Evolutionary conservation across 2,329 filamentous ascomycete species (phyloP).

Genomic region (Leptographium galeiforme): DNA sequence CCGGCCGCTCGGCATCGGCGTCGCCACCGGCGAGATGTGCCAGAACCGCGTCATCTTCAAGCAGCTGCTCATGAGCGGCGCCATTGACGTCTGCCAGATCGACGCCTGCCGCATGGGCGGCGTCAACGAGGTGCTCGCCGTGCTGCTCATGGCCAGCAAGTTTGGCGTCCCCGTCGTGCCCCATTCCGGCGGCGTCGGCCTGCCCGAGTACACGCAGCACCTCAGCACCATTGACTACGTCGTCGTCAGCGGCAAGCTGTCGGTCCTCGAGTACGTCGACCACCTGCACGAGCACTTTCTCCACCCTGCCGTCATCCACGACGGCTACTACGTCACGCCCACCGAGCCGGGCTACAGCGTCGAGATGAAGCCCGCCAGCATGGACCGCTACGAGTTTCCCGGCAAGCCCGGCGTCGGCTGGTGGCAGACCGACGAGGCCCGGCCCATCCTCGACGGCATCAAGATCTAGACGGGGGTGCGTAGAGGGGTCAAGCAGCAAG

Average conservation of each 20-base stretch:
- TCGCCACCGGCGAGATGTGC: conserved; percentile 90
- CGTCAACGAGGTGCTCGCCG: conserved; percentile 85
- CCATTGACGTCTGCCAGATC: conserved; percentile 80
- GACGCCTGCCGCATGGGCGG: conserved; percentile 83
- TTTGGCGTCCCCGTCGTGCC: conserved; percentile 72
- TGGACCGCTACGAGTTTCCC: conserved; percentile 67
- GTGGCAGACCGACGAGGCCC: conserved; percentile 77
- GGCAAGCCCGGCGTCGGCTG: conserved; percentile 67
- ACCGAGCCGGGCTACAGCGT: conserved; percentile 77
- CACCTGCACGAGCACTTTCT: conserved; percentile 89
- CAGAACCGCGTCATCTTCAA: conserved; percentile 93
- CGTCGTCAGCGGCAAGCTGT: conserved; percentile 66
- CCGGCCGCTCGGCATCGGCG: conserved; percentile 59
- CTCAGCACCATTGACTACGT: conserved; percentile 89
- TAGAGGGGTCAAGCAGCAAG: neutral
- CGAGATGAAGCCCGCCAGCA: conserved; percentile 82
- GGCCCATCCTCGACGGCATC: conserved; percentile 51
- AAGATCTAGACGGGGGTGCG: conserved; percentile 28
- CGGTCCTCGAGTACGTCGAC: conserved; percentile 81
- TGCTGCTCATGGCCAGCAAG: conserved; percentile 73
- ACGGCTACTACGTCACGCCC: conserved; percentile 81
- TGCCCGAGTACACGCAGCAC: conserved; percentile 91
- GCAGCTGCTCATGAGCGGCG: conserved; percentile 66
- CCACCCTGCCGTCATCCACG: conserved; percentile 64
- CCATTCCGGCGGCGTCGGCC: conserved; percentile 76